Percentiles rank a stretch among this genome's conserved stretches.
These are phyloP conservation scores for Hemisphaericaspora lyxosophila DNA, from an alignment of 1,139 yeast species.

Conservation along the genomic window DNA sequence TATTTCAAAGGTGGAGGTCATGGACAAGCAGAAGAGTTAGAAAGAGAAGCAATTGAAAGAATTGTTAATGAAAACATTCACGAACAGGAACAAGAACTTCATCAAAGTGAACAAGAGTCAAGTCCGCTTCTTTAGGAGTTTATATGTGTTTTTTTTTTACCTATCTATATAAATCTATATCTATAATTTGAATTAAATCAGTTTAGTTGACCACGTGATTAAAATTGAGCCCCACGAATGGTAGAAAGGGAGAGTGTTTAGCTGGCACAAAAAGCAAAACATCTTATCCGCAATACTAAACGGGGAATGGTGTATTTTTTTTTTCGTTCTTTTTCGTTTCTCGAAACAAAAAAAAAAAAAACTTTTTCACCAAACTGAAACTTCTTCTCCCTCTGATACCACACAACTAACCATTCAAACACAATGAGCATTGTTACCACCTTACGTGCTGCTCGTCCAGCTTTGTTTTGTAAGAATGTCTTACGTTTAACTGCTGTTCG, in stretches of 20 bases:
- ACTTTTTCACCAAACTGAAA: constrained; percentile 1
- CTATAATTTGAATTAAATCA: too few relatives aligned
- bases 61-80: constrained; percentile 30
- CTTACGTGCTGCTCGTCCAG: constrained; percentile 13
- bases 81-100: constrained; percentile 3
- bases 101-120: neutral
- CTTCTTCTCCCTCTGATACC: neutral
- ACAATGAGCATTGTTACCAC: constrained; percentile 4
- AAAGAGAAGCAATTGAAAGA: constrained; percentile 33
- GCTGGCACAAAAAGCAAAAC: too few relatives aligned
- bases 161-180: too few relatives aligned
- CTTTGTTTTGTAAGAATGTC: constrained; percentile 1
- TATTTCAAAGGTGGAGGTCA: constrained; percentile 23
- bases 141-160: too few relatives aligned
- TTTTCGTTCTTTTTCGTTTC: too few relatives aligned
- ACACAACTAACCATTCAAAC: neutral
- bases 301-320: too few relatives aligned
- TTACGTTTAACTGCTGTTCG: constrained; percentile 18
- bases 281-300: too few relatives aligned
- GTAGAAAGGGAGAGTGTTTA: too few relatives aligned
- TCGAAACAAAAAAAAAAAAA: neutral
- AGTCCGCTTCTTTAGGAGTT: constrained; percentile 6
- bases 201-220: too few relatives aligned
- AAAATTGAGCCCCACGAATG: too few relatives aligned
- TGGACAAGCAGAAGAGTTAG: constrained; percentile 32